Conservation (phyloP, 345 rosid species). For the Abelmoschus esculentus region DNA sequence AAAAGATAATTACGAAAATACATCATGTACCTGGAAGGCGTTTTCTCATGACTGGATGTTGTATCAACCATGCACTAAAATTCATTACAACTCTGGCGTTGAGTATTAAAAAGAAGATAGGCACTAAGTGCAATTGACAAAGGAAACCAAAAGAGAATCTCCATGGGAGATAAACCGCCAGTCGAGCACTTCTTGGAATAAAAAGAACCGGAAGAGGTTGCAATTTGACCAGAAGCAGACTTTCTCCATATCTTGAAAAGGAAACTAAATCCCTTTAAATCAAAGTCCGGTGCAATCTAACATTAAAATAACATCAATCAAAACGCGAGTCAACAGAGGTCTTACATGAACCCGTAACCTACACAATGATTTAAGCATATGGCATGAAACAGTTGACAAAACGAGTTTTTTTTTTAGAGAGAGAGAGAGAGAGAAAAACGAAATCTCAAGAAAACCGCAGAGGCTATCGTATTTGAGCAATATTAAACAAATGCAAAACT, state of each 20-base stretch:
- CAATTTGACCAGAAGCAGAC: constrained; percentile 48
- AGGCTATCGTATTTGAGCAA: neutral
- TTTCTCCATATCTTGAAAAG: constrained; percentile 60
- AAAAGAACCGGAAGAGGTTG: constrained; percentile 47
- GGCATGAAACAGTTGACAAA: neutral
- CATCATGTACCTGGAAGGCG: constrained; percentile 20
- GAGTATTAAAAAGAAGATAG: constrained; percentile 32
- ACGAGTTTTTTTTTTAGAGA: neutral
- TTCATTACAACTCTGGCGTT: constrained; percentile 51
- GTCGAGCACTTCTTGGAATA: constrained; percentile 78
- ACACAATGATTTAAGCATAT: neutral
- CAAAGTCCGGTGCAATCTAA: constrained; percentile 52
- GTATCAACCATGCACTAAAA: constrained; percentile 33
- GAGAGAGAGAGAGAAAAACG: neutral
- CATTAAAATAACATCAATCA: constrained; percentile 9
- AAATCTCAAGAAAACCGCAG: neutral
- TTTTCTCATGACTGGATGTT: constrained; percentile 25
- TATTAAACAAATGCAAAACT: neutral
- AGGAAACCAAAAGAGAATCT: constrained; percentile 66
- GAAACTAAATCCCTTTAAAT: constrained; percentile 28
- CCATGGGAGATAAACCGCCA: constrained; percentile 71
- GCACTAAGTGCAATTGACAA: constrained; percentile 86
- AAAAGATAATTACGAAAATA: neutral
- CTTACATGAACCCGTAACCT: neutral
- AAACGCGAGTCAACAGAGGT: constrained; percentile 1